phyloP scores from a whole-genome alignment of 257 asterid genomes.

The Scutellaria minor region DNA sequence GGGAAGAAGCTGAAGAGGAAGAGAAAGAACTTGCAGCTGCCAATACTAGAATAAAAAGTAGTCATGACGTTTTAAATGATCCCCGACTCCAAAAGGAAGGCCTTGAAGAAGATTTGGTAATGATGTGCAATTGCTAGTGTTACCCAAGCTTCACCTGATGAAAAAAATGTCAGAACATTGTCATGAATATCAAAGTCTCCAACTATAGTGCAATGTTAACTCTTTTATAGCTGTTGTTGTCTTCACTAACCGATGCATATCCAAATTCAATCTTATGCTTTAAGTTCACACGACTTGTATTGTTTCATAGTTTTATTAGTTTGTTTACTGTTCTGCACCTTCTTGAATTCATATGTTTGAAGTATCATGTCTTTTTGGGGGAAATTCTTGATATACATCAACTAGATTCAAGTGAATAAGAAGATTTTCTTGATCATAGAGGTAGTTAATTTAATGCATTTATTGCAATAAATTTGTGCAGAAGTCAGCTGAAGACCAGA shows the following conservation, averaged over 20 bases:
- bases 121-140: slow-evolving; percentile 5
- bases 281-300: slow-evolving; percentile 14
- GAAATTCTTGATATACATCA: not conserved
- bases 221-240: not conserved
- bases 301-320: not conserved
- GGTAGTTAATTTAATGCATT: slow-evolving; percentile 27
- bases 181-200: too few relatives aligned
- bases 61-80: slow-evolving; percentile 95
- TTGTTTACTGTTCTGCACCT: slow-evolving; percentile 21
- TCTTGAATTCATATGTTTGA: slow-evolving; percentile 24
- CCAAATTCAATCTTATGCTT: slow-evolving; percentile 10
- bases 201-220: too few relatives aligned
- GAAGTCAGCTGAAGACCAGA: slow-evolving; percentile 63
- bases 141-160: too few relatives aligned
- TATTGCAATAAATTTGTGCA: slow-evolving; percentile 47
- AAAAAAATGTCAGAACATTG: too few relatives aligned
- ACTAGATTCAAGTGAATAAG: slow-evolving; percentile 24
- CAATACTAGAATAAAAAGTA: slow-evolving; percentile 76
- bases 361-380: slow-evolving; percentile 12
- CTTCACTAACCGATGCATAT: slow-evolving; percentile 7
- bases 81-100: slow-evolving; percentile 90
- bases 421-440: not conserved
- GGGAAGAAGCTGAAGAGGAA: slow-evolving; percentile 99
- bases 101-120: slow-evolving; percentile 57
- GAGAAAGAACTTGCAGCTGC: slow-evolving; percentile 78